A percentile compares a stretch with the other conserved stretches of the same genome.
Conservation (phyloP, 495 filamentous ascomycete genomes). For the Articulospora tetracladia region DNA sequence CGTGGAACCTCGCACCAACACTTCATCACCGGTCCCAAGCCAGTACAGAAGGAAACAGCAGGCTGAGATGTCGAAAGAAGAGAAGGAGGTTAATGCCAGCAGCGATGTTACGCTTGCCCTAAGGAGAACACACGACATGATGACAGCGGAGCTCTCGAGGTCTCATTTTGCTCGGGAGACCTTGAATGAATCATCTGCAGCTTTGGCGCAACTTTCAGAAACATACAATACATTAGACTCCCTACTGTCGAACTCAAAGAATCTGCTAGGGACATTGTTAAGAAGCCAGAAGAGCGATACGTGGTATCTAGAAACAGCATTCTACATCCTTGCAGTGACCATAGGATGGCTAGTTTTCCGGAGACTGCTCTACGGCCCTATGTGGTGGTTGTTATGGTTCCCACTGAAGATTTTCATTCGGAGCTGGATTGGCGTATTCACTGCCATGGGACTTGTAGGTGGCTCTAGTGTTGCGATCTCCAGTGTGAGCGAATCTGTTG, state of each 20-base stretch:
- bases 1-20: slow-evolving; percentile 31
- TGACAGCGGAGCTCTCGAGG: slow-evolving; percentile 75
- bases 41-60: slow-evolving; percentile 30
- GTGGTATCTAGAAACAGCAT: slow-evolving; percentile 89
- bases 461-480: slow-evolving; percentile 26
- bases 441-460: slow-evolving; percentile 33
- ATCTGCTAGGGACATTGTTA: slow-evolving; percentile 73
- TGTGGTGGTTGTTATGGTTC: slow-evolving; percentile 84
- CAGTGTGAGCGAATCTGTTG: slow-evolving; percentile 26
- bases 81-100: slow-evolving; percentile 66
- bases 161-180: slow-evolving; percentile 88
- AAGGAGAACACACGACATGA: slow-evolving; percentile 77
- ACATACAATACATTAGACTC: slow-evolving; percentile 75
- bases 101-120: slow-evolving; percentile 82
- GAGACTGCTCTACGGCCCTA: slow-evolving; percentile 78
- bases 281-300: slow-evolving; percentile 90
- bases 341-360: slow-evolving; percentile 84
- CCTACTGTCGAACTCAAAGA: slow-evolving; percentile 66
- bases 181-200: slow-evolving; percentile 73
- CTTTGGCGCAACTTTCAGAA: slow-evolving; percentile 72
- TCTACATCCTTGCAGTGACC: slow-evolving; percentile 74
- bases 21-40: slow-evolving; percentile 18
- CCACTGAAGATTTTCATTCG: slow-evolving; percentile 61
- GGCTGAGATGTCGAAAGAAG: slow-evolving; percentile 43
- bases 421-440: slow-evolving; percentile 41